Base-by-base conservation (phyloP, 305 asterid species). In the Andrographis paniculata region DNA sequence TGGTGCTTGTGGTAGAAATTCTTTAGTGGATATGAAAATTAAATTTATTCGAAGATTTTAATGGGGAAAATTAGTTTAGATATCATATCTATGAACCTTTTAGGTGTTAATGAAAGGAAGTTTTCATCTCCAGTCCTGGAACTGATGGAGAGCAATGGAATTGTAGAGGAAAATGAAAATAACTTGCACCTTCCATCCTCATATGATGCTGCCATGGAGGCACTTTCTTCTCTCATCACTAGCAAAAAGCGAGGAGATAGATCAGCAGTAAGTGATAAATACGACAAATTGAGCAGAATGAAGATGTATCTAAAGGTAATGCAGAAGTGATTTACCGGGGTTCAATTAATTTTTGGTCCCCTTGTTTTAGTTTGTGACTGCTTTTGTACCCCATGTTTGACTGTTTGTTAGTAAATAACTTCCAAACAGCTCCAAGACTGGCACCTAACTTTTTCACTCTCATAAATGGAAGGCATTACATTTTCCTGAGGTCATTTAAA, bases 161-260 rank as follows among this genome's bases (percentile, higher is more conserved):
- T 31, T 45, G 42, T 39, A 38, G 77, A 51, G 60, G 79, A 82
- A 46, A 68, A 66, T 62, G 45, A 53, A 36, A 48, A 60, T 17
- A 45, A 57, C 17, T 58, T 54, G 54, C 42, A 22, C 59, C 70
- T 56, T 59, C 61, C 75, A 19, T 66, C 85, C 38, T 48, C 79
- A 9, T 87, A 84, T 71, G 94, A 87, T 35, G 42, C 70, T 65
- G 83, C 91, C 52, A 87, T 87, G 96, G 95, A 83, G 59, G 81
- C 91, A 43, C 94, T 87, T 62, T 87, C 96, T 5, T 83, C 91
- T 59, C 96, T 87, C 58, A 83, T 87, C 58, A 70, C 77, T 35
- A 44, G 73, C 59, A 68, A 80, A 64, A 75, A 66, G 28, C 73
- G 88, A 50, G 84, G 85, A 48, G 78, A 66, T 18, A 61, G 37